Percentiles rank a stretch among this genome's conserved stretches.
Evolutionary conservation across 208 protist species (phyloP).

Genomic region (Lotmaria passim): DNA sequence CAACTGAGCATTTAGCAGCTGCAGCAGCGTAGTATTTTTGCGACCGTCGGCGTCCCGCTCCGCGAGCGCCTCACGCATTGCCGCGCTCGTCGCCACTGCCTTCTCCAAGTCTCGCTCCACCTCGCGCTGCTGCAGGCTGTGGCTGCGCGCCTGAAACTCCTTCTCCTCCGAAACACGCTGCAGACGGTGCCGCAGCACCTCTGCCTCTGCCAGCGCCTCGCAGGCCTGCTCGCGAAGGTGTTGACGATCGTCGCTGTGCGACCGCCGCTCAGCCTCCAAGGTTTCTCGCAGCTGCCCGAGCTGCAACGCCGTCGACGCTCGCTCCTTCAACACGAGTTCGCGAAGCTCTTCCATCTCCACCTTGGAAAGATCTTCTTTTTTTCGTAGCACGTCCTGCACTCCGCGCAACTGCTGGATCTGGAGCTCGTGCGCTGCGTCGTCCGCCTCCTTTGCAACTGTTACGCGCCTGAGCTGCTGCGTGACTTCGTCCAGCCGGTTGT

Average conservation of each 20-base stretch:
- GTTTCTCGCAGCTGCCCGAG: constrained; percentile 49
- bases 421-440: constrained; percentile 42
- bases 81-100: constrained; percentile 64
- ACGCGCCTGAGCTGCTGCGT: constrained; percentile 52
- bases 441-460: constrained; percentile 41
- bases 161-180: constrained; percentile 45
- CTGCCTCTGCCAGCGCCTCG: constrained; percentile 38
- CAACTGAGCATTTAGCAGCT: constrained; percentile 83
- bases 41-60: constrained; percentile 73
- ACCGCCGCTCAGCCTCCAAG: constrained; percentile 37
- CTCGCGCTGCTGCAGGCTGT: constrained; percentile 43
- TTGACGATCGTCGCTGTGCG: constrained; percentile 43
- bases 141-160: constrained; percentile 51
- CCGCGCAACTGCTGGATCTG: constrained; percentile 62
- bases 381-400: constrained; percentile 69
- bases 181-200: constrained; percentile 54
- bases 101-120: constrained; percentile 82
- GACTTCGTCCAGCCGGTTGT: constrained; percentile 62
- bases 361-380: constrained; percentile 59
- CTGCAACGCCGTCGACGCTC: constrained; percentile 35
- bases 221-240: constrained; percentile 41
- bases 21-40: constrained; percentile 87
- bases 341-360: constrained; percentile 53
- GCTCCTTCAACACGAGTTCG: constrained; percentile 41
- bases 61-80: constrained; percentile 77